phyloP scores from a whole-genome alignment of 805 yeast genomes.

The Lachancea quebecensis region DNA sequence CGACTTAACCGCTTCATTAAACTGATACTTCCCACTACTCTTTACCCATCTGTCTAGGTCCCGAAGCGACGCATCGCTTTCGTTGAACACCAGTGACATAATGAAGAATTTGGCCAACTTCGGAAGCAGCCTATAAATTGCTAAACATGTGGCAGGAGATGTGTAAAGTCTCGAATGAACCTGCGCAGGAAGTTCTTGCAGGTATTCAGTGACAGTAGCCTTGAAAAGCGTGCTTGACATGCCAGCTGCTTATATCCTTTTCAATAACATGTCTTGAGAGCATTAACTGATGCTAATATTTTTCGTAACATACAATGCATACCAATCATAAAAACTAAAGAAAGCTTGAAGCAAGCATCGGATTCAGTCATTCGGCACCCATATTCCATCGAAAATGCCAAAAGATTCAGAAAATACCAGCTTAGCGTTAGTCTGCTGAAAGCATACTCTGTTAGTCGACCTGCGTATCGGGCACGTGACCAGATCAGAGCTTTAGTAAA shows the following conservation, averaged over 20 bases:
- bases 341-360: no score
- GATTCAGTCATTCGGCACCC: no score
- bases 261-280: not conserved
- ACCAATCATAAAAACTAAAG: no score
- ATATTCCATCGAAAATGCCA: no score
- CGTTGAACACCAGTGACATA: constrained; percentile 80
- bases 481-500: no score
- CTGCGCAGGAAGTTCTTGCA: constrained; percentile 82
- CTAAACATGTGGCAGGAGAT: constrained; percentile 89
- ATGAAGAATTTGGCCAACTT: constrained; percentile 83
- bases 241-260: not conserved
- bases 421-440: no score
- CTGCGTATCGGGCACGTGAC: no score
- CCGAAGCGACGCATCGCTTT: constrained; percentile 57
- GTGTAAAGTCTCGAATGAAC: constrained; percentile 78
- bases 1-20: constrained; percentile 72
- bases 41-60: constrained; percentile 75
- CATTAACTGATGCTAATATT: not conserved
- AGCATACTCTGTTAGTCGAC: no score
- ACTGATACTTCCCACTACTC: constrained; percentile 42
- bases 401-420: no score
- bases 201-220: constrained; percentile 75
- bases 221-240: constrained; percentile 41
- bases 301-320: no score
- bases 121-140: constrained; percentile 85